These are phyloP conservation scores for Rhododendron ovatum DNA, from an alignment of 148 eudicot species.

Conservation along the genomic window DNA sequence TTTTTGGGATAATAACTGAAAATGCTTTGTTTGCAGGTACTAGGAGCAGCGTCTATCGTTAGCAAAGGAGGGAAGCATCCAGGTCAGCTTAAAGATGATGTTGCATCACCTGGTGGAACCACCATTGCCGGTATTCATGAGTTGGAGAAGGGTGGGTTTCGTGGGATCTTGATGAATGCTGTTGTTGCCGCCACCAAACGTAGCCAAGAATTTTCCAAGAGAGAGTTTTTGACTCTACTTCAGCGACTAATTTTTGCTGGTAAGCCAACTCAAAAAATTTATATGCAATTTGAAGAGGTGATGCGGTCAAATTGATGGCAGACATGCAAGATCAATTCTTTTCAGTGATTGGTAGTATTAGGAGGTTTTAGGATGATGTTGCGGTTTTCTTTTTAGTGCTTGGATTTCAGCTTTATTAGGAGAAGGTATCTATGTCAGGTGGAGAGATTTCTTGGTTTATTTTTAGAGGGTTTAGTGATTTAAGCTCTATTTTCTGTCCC, in stretches of 20 bases:
- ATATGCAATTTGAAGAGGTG: neutral
- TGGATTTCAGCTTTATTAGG: neutral
- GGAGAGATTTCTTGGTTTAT: neutral
- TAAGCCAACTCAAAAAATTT: neutral
- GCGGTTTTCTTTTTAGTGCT: neutral
- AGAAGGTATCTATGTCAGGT: neutral
- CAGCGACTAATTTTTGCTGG: neutral
- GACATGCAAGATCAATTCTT: neutral
- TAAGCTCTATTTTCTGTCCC: neutral
- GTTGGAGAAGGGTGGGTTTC: constrained; percentile 82
- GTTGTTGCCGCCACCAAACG: constrained; percentile 86
- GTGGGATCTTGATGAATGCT: constrained; percentile 93
- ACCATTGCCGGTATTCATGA: constrained; percentile 93
- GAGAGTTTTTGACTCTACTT: constrained; percentile 10
- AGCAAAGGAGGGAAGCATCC: constrained; percentile 74
- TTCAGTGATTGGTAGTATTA: neutral
- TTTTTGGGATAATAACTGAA: neutral
- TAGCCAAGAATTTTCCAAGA: constrained; percentile 57
- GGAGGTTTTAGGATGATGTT: neutral
- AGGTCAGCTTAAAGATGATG: constrained; percentile 92
- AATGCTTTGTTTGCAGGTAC: constrained; percentile 45
- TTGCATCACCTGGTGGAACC: constrained; percentile 87
- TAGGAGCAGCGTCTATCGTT: constrained; percentile 90
- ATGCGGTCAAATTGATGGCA: neutral
- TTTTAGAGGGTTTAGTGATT: neutral